phyloP scores from a whole-genome alignment of 176 grass and related monocot species.

The Themeda triandra region DNA sequence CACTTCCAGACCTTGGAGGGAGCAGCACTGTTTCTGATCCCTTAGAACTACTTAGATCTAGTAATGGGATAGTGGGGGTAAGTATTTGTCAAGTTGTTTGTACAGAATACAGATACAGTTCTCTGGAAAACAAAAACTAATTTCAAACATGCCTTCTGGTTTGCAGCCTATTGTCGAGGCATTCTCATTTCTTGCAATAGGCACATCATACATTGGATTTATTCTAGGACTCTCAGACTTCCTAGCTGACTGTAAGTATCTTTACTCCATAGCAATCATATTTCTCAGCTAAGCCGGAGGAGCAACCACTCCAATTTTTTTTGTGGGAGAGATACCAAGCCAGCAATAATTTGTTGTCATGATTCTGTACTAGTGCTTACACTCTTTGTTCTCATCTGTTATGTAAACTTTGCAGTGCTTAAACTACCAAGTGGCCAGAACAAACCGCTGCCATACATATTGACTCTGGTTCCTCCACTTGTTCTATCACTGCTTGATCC shows the following conservation, averaged over 20 bases:
- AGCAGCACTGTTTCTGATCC: constrained; percentile 48
- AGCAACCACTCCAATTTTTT: not conserved
- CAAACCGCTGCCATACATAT: constrained; percentile 63
- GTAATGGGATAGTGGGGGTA: constrained; percentile 82
- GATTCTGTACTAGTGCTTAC: not conserved
- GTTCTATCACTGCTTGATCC: constrained; percentile 79
- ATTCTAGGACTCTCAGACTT: constrained; percentile 93
- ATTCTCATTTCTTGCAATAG: constrained; percentile 97
- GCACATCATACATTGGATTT: constrained; percentile 95
- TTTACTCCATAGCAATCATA: not conserved
- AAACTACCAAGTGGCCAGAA: constrained; percentile 85
- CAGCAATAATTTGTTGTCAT: not conserved
- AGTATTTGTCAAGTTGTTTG: constrained; percentile 31
- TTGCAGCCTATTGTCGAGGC: constrained; percentile 80
- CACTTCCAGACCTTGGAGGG: constrained; percentile 47
- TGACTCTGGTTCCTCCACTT: constrained; percentile 80
- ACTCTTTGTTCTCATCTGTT: not conserved
- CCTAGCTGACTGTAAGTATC: constrained; percentile 81
- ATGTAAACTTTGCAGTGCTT: constrained; percentile 58
- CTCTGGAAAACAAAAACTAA: not conserved
- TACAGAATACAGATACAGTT: not conserved
- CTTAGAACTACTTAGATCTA: constrained; percentile 65
- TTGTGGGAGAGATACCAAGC: not conserved
- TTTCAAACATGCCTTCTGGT: constrained; percentile 2
- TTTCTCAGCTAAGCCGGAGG: constrained; percentile 9